A percentile compares a stretch with the other conserved stretches of the same genome.
These are phyloP conservation scores for Gonapodya sp. DNA, from an alignment of 192 early-diverging fungal genomes.

Conservation along the genomic window DNA sequence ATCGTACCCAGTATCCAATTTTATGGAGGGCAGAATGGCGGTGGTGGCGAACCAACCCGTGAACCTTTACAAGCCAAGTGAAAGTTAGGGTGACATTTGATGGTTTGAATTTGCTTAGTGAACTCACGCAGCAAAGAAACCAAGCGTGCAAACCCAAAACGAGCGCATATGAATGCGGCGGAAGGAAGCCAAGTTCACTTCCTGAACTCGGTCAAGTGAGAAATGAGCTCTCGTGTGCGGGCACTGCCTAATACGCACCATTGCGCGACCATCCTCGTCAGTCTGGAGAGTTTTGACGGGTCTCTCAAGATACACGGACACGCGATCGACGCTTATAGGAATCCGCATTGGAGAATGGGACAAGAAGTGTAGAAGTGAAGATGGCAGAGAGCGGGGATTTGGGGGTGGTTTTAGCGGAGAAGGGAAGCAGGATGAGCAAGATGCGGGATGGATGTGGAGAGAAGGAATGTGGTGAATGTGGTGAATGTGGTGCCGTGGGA, in stretches of 20 bases:
- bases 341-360: too few relatives aligned
- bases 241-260: not conserved
- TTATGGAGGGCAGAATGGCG: constrained; percentile 44
- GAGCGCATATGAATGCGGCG: not conserved
- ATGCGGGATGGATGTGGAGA: too few relatives aligned
- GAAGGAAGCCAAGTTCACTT: not conserved
- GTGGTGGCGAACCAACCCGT: constrained; percentile 53
- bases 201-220: not conserved
- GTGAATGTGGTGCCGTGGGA: too few relatives aligned
- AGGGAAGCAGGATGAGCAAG: too few relatives aligned
- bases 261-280: not conserved
- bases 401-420: too few relatives aligned
- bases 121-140: not conserved
- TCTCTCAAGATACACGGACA: not conserved
- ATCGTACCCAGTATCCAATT: constrained; percentile 30
- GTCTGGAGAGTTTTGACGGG: not conserved
- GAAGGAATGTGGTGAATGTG: too few relatives aligned
- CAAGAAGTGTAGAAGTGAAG: too few relatives aligned
- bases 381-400: too few relatives aligned
- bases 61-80: too few relatives aligned
- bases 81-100: too few relatives aligned
- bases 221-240: not conserved
- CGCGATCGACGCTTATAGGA: not conserved
- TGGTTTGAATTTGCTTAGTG: too few relatives aligned
- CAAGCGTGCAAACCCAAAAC: not conserved